Evolutionary conservation across 2,329 filamentous ascomycete genomes (phyloP).

Genomic region (Neonectria punicea): DNA sequence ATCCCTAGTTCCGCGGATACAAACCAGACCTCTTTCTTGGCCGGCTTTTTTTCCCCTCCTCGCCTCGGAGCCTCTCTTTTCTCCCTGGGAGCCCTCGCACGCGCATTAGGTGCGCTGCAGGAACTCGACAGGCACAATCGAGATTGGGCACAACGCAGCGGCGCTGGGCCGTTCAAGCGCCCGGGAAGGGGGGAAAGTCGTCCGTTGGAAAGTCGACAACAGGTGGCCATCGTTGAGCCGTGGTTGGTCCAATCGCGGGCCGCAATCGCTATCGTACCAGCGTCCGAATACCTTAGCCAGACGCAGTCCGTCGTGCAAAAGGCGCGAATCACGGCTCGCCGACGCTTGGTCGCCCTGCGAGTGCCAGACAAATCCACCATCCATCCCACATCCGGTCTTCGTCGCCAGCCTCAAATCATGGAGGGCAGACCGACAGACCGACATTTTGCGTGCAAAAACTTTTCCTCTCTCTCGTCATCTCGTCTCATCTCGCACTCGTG

Average conservation of each 20-base stretch:
- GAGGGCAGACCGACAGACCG: constrained; percentile 38
- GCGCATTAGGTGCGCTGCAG: constrained; percentile 32
- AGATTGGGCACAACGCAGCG: constrained; percentile 33
- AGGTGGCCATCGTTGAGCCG: constrained; percentile 34
- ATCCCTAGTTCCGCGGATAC: background rate
- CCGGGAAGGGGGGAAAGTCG: constrained; percentile 2
- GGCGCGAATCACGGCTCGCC: constrained; percentile 36
- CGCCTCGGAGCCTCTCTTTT: background rate
- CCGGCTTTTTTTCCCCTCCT: background rate
- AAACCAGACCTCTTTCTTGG: background rate
- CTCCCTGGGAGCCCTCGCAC: background rate
- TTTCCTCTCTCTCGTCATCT: background rate
- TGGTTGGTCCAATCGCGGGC: constrained; percentile 37
- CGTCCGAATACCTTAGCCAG: background rate
- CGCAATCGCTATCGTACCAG: constrained; percentile 37
- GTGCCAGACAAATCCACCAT: constrained; percentile 32
- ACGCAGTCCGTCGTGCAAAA: constrained; percentile 8
- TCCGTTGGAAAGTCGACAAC: constrained; percentile 13
- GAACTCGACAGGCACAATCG: constrained; percentile 40
- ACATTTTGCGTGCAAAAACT: constrained; percentile 26
- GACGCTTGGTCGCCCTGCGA: constrained; percentile 26
- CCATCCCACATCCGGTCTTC: constrained; percentile 10
- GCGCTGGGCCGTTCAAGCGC: constrained; percentile 31
- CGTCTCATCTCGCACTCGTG: background rate
- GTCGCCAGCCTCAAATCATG: constrained; percentile 10